Evolutionary conservation across 1,139 yeast species (phyloP), one percentile per base, ranked within the genome.

Genomic region (Sugiyamaella neomexicana): DNA sequence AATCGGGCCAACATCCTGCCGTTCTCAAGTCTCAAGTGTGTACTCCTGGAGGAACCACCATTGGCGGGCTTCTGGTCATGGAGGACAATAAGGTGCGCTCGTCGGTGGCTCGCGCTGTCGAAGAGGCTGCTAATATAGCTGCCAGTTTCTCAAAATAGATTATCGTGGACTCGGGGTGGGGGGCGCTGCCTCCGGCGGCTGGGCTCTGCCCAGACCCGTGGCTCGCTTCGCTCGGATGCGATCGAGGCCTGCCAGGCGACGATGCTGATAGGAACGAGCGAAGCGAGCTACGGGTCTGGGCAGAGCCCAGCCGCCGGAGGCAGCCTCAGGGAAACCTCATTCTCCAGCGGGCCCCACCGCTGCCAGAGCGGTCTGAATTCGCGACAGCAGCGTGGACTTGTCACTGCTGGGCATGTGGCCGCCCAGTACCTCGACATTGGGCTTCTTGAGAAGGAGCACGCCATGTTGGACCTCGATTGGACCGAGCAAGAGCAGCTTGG

Each of bases 11-110:
- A 43, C 97, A 91, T 67, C 99, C 99, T n/a, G 95, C 95, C 9
- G 89, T 81, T 16, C 78, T 93, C 69, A 87, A 89, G 68, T 85
- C 88, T 69, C 86, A 86, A 66, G 95, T 93, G 5, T 90, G 97
- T 68, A 93, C 99, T 0, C 99, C 99, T 15, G 99, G 95, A 34
- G 99, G 99, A 38, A 91, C 97, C 53, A 93, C 99, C 7, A 93
- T 95, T 68, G 96, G 97, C 3, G 99, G 99, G 0, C 76, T 95
- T 59, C 80, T 91, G 71, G 89, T 83, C 63, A 82, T 95, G 86
- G 99, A 93, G 73, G 97, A 90, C 64, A 83, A 83, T 52, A 95
- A 91, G 45, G 88, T 93, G 47, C 84, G 97, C 74, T 81, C 90
- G 49, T 90, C 90, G 20, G 86, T 93, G 64, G 83, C 96, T 48